Evolutionary conservation across 2,329 filamentous ascomycete genomes (phyloP).

Genomic region (Diaporthe amygdali): DNA sequence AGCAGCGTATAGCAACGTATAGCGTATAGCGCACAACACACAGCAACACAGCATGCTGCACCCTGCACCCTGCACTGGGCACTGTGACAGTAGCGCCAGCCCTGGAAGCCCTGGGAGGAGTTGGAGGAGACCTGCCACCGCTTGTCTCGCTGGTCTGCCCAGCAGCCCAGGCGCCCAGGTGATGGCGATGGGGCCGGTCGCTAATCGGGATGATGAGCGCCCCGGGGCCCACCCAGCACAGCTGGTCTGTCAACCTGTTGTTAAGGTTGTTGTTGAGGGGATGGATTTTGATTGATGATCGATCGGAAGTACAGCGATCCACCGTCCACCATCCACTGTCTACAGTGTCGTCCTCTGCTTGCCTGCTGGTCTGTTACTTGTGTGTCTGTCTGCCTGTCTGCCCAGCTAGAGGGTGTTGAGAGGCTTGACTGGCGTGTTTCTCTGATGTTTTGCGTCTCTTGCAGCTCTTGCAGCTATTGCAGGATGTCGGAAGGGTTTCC

Average conservation of each 20-base stretch:
- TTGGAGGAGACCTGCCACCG: not conserved
- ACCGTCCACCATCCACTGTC: not conserved
- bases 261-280: not conserved
- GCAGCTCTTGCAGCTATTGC: not conserved
- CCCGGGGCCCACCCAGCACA: not conserved
- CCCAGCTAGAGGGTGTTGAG: not conserved
- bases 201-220: conserved; percentile 13
- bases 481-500: conserved; percentile 2
- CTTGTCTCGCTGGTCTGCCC: not conserved
- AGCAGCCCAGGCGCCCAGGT: not conserved
- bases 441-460: conserved; percentile 3
- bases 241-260: no score
- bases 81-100: not conserved
- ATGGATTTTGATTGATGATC: conserved; percentile 4
- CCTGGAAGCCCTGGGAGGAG: not conserved
- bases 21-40: not conserved
- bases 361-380: no score
- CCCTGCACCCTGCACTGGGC: not conserved
- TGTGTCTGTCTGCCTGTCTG: not conserved
- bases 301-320: conserved; percentile 11
- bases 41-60: not conserved
- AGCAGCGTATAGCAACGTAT: not conserved
- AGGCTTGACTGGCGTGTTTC: conserved; percentile 11
- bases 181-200: conserved; percentile 1
- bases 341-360: no score